Percentiles rank a stretch among this genome's conserved stretches.
Evolutionary conservation across 495 filamentous ascomycete genomes (phyloP).

Genomic region (Penicillium lagena): DNA sequence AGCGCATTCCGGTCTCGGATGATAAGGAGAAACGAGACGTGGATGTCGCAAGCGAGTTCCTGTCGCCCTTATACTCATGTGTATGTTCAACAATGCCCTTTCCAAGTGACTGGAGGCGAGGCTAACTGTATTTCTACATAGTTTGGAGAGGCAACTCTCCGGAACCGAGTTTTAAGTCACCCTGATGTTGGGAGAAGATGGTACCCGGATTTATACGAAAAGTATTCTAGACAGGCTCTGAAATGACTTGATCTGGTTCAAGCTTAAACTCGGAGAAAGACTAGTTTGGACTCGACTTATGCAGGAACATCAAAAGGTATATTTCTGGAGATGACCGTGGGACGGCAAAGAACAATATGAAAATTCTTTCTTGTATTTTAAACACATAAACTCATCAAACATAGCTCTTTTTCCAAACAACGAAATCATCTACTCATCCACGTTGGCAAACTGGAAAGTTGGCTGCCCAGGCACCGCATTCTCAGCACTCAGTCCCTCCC

Average conservation of each 20-base stretch:
- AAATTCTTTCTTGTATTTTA: background rate
- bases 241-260: background rate
- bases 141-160: slow-evolving; percentile 45
- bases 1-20: slow-evolving; percentile 26
- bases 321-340: too few species aligned
- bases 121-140: slow-evolving; percentile 3
- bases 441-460: slow-evolving; percentile 72
- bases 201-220: slow-evolving; percentile 65
- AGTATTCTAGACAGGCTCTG: slow-evolving; percentile 24
- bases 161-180: slow-evolving; percentile 86
- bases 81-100: slow-evolving; percentile 14
- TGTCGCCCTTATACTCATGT: slow-evolving; percentile 34
- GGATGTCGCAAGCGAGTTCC: slow-evolving; percentile 37
- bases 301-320: too few species aligned
- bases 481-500: slow-evolving; percentile 52
- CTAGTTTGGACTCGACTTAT: too few species aligned
- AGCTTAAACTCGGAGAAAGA: too few species aligned
- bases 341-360: too few species aligned
- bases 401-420: background rate
- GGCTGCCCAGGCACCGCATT: slow-evolving; percentile 73
- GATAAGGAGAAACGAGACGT: slow-evolving; percentile 30
- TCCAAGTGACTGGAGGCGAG: too few species aligned
- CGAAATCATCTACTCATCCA: slow-evolving; percentile 31
- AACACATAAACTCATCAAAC: background rate
- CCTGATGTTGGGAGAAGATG: slow-evolving; percentile 83